Conservation (phyloP, 441 rosid genomes). For the Pelargonium hybrid region DNA sequence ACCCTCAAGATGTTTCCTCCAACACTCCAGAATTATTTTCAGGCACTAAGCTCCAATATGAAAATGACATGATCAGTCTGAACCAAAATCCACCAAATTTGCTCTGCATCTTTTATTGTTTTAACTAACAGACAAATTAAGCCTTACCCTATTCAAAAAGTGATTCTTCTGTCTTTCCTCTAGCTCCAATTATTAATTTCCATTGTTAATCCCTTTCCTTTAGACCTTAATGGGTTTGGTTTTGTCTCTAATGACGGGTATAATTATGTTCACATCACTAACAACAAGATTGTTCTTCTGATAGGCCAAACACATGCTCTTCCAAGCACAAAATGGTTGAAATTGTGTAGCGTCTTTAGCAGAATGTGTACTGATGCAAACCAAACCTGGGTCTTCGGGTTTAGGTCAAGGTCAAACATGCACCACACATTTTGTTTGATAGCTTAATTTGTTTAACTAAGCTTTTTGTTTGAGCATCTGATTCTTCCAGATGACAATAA, state of each 20-base stretch:
- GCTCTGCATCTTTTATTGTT: no score
- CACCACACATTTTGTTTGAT: background rate
- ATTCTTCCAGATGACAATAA: constrained; percentile 1
- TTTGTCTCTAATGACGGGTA: background rate
- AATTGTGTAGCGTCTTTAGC: background rate
- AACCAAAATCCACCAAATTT: background rate
- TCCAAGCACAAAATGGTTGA: constrained; percentile 1
- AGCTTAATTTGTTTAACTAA: background rate
- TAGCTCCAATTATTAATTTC: background rate
- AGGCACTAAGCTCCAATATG: background rate
- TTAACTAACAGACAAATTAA: background rate
- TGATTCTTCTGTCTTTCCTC: background rate
- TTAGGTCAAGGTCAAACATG: background rate
- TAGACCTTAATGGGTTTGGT: background rate
- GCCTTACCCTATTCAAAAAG: background rate
- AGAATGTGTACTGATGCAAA: background rate
- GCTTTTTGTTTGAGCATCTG: background rate
- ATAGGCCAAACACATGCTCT: background rate
- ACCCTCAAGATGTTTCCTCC: background rate
- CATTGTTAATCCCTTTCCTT: background rate
- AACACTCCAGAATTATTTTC: background rate
- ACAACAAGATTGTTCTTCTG: background rate
- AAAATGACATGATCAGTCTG: background rate
- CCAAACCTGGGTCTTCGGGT: background rate
- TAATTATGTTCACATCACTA: background rate